Conservation (phyloP, 2,329 filamentous ascomycete genomes). For the Colletotrichum tofieldiae region DNA sequence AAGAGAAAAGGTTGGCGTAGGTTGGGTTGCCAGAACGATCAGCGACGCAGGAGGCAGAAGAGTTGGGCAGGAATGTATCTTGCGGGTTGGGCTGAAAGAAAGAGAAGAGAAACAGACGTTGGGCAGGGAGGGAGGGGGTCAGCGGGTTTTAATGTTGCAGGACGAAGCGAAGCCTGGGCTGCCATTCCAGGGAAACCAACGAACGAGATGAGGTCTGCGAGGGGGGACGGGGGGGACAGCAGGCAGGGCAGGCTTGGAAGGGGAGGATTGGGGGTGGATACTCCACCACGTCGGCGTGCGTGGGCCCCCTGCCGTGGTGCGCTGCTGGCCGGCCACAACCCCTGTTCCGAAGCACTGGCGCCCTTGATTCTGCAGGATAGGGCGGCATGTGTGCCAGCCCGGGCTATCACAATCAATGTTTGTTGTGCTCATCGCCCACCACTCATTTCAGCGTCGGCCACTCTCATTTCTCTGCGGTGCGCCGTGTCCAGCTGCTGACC, state of each 20-base stretch:
- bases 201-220: constrained; percentile 40
- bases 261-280: constrained; percentile 40
- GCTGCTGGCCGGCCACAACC: constrained; percentile 31
- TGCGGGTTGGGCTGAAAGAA: constrained; percentile 55
- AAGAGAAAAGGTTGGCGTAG: constrained; percentile 33
- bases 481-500: constrained; percentile 24
- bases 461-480: constrained; percentile 32
- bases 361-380: constrained; percentile 31
- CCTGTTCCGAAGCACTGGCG: constrained; percentile 36
- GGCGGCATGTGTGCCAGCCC: constrained; percentile 22
- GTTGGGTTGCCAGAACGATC: constrained; percentile 44
- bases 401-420: constrained; percentile 24
- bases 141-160: constrained; percentile 57
- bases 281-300: constrained; percentile 34
- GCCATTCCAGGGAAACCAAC: constrained; percentile 25
- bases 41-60: constrained; percentile 44
- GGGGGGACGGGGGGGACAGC: constrained; percentile 11
- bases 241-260: constrained; percentile 9
- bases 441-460: constrained; percentile 27
- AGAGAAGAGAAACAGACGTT: constrained; percentile 52
- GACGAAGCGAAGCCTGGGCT: constrained; percentile 33
- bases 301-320: constrained; percentile 23
- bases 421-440: constrained; percentile 10
- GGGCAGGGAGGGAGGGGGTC: constrained; percentile 56
- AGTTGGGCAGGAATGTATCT: constrained; percentile 46